Conservation (phyloP, 768 basidiomycete genomes). For the Leccinum longicurvipes region DNA sequence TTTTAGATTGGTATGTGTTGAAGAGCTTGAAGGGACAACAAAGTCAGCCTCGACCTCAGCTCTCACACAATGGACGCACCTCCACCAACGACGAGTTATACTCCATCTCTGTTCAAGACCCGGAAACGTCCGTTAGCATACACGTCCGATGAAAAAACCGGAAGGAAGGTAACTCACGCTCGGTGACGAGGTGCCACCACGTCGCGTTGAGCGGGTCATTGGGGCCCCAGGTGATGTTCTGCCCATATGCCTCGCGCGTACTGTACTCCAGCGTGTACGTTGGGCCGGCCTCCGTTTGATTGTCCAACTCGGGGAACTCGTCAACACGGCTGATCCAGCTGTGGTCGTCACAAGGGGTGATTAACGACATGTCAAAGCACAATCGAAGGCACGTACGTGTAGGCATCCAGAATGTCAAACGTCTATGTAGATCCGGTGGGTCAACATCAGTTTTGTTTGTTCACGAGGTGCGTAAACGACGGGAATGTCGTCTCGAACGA, state of each 20-base stretch:
- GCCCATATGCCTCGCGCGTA: slow-evolving; percentile 64
- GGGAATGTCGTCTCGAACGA: not conserved
- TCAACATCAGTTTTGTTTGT: not conserved
- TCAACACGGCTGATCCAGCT: slow-evolving; percentile 67
- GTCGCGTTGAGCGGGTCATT: slow-evolving; percentile 72
- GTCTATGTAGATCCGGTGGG: slow-evolving; percentile 40
- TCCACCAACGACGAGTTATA: slow-evolving; percentile 18
- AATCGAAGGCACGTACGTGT: slow-evolving; percentile 49
- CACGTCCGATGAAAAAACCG: not conserved
- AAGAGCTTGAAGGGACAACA: slow-evolving; percentile 43
- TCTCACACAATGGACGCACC: slow-evolving; percentile 7
- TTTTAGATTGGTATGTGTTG: slow-evolving; percentile 69
- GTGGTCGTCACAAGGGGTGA: not conserved
- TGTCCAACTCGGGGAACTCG: slow-evolving; percentile 52
- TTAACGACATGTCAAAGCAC: not conserved
- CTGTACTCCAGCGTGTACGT: slow-evolving; percentile 61
- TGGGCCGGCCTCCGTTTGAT: slow-evolving; percentile 54
- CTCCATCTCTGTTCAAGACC: slow-evolving; percentile 23
- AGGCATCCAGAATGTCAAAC: slow-evolving; percentile 70
- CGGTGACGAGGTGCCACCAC: slow-evolving; percentile 77
- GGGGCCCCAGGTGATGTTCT: slow-evolving; percentile 48
- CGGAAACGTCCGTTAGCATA: not conserved
- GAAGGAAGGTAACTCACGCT: slow-evolving; percentile 40
- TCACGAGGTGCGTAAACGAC: not conserved
- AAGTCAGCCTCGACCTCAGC: not conserved